Conservation (phyloP, 331 rosid species). For the Malus hybrid region DNA sequence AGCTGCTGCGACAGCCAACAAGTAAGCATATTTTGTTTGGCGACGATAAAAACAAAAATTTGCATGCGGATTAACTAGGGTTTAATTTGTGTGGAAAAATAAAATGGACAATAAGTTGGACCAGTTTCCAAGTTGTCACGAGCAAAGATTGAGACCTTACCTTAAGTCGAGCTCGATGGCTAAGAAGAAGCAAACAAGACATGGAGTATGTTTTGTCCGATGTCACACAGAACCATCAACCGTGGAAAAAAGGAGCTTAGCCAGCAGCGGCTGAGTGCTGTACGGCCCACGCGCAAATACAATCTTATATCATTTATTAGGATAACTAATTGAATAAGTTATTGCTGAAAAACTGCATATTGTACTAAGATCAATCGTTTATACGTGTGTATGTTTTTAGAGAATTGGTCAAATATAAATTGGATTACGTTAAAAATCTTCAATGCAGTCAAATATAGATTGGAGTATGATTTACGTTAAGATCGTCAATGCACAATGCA, state of each 20-base stretch:
- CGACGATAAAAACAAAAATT: background rate
- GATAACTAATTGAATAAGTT: too few relatives aligned
- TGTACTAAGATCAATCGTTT: too few relatives aligned
- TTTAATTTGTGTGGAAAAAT: background rate
- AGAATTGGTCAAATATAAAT: too few relatives aligned
- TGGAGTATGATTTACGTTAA: background rate
- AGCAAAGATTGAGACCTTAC: background rate
- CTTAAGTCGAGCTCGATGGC: background rate
- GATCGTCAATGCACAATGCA: too few relatives aligned
- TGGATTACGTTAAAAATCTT: too few relatives aligned
- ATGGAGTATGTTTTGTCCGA: constrained; percentile 4
- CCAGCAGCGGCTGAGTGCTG: background rate
- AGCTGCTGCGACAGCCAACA: background rate
- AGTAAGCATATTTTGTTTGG: background rate
- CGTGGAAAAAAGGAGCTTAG: too few relatives aligned
- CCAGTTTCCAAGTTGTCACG: constrained; percentile 6
- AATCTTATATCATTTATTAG: too few relatives aligned
- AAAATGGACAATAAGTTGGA: background rate
- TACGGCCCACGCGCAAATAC: background rate
- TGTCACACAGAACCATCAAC: background rate
- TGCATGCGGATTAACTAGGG: background rate
- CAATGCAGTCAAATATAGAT: too few relatives aligned
- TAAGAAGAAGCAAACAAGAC: constrained; percentile 2
- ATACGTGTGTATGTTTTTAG: background rate
- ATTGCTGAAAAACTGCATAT: too few relatives aligned